Conservation (phyloP, 495 filamentous ascomycete species). For the Mycothermus thermophilus region DNA sequence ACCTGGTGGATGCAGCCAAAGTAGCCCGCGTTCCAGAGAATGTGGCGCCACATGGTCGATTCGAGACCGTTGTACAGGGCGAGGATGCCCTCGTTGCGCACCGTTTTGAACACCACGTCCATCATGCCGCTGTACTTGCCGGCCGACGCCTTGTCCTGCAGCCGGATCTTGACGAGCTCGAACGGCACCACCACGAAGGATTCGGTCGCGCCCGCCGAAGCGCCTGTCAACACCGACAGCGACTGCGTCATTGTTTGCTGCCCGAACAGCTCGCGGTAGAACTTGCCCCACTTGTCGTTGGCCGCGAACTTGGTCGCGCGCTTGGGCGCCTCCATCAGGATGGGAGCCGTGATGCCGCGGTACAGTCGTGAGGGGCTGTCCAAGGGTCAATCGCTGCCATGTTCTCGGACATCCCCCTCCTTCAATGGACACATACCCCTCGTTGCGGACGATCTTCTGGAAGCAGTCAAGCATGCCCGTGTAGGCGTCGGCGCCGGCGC, state of each 20-base stretch:
- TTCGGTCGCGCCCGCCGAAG: slow-evolving; percentile 89
- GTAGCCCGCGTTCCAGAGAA: slow-evolving; percentile 95
- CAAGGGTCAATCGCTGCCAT: slow-evolving; percentile 7
- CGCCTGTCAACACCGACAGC: slow-evolving; percentile 81
- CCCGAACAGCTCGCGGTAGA: slow-evolving; percentile 77
- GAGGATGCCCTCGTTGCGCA: slow-evolving; percentile 68
- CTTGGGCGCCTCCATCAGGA: slow-evolving; percentile 98
- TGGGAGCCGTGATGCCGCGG: slow-evolving; percentile 88
- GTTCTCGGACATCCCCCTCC: not conserved
- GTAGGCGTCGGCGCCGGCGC: slow-evolving; percentile 62
- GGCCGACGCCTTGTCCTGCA: slow-evolving; percentile 90
- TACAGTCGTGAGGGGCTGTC: slow-evolving; percentile 73
- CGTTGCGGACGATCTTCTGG: slow-evolving; percentile 83
- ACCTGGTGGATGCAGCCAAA: slow-evolving; percentile 98
- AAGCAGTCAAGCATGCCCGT: slow-evolving; percentile 97
- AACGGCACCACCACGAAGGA: slow-evolving; percentile 83
- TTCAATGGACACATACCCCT: slow-evolving; percentile 51
- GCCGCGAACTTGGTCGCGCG: slow-evolving; percentile 97
- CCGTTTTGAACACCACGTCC: slow-evolving; percentile 73
- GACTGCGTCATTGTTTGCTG: slow-evolving; percentile 75
- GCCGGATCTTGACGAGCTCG: slow-evolving; percentile 89
- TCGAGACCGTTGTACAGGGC: slow-evolving; percentile 95
- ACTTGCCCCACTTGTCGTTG: slow-evolving; percentile 92
- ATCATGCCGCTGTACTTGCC: slow-evolving; percentile 86
- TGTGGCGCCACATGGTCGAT: slow-evolving; percentile 90